These are phyloP conservation scores for Trametes versicolor DNA, from an alignment of 1,284 basidiomycete species.

Conservation along the genomic window DNA sequence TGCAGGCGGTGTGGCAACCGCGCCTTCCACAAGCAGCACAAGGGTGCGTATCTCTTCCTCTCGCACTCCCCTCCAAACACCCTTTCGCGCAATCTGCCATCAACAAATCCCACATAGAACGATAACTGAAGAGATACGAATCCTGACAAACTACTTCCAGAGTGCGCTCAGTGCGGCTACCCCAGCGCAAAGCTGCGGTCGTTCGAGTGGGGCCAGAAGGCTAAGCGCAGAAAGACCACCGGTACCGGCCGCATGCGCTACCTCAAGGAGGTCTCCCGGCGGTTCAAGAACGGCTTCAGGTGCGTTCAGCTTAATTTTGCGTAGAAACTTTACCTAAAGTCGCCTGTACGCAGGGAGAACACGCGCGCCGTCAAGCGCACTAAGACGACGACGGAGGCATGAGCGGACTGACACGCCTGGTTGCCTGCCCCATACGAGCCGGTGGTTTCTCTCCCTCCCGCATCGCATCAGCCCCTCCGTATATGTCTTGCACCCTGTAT, in stretches of 20 bases:
- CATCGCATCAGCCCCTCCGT: slow-evolving; percentile 41
- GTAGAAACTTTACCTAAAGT: neutral
- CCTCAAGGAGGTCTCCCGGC: slow-evolving; percentile 91
- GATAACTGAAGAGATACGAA: neutral
- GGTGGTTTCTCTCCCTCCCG: slow-evolving; percentile 36
- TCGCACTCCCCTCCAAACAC: neutral
- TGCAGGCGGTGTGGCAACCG: slow-evolving; percentile 95
- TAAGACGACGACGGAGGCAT: slow-evolving; percentile 50
- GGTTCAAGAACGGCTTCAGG: slow-evolving; percentile 99
- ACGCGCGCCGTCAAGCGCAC: slow-evolving; percentile 74
- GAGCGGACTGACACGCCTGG: slow-evolving; percentile 27
- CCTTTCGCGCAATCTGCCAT: neutral
- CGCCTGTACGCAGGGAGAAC: slow-evolving; percentile 74
- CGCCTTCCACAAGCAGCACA: slow-evolving; percentile 97
- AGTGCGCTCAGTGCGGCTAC: slow-evolving; percentile 96
- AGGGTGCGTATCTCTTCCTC: slow-evolving; percentile 68
- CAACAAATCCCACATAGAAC: neutral
- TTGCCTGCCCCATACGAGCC: slow-evolving; percentile 22
- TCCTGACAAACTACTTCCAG: slow-evolving; percentile 50
- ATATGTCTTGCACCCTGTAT: slow-evolving; percentile 43
- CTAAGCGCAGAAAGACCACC: slow-evolving; percentile 99
- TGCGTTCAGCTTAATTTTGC: slow-evolving; percentile 46
- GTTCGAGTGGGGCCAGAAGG: slow-evolving; percentile 98
- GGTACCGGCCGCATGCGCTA: slow-evolving; percentile 97
- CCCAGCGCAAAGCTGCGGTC: slow-evolving; percentile 95